A percentile compares a stretch with the other conserved stretches of the same genome.
These are phyloP conservation scores for Mycosphaerella sp. DNA, from an alignment of 2,329 filamentous ascomycete species.

Conservation along the genomic window DNA sequence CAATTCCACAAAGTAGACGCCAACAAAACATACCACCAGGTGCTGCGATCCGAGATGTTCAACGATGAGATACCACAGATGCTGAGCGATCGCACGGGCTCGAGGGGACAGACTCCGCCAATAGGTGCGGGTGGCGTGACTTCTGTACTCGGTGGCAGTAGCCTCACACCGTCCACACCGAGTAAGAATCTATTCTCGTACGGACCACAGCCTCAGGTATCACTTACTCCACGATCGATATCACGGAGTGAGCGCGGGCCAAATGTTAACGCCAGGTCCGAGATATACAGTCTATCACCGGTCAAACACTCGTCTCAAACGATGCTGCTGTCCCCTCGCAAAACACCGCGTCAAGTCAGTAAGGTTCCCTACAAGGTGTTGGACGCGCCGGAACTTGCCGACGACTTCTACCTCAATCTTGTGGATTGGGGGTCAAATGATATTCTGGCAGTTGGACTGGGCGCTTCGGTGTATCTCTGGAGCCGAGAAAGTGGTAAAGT, in stretches of 20 bases:
- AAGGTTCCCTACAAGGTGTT: constrained; percentile 98
- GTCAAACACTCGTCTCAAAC: constrained; percentile 89
- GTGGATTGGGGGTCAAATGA: constrained; percentile 98
- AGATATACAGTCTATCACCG: constrained; percentile 92
- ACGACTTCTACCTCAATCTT: constrained; percentile 96
- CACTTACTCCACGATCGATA: constrained; percentile 60
- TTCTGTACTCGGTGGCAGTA: constrained; percentile 60
- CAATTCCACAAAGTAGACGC: constrained; percentile 96
- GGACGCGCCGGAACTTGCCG: constrained; percentile 89
- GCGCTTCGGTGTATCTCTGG: constrained; percentile 97
- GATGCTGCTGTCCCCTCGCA: constrained; percentile 83
- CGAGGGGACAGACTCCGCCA: constrained; percentile 66
- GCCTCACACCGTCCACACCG: constrained; percentile 84
- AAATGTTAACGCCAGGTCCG: constrained; percentile 81
- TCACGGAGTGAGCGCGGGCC: constrained; percentile 73
- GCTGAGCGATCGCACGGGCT: constrained; percentile 54
- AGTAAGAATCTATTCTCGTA: constrained; percentile 90
- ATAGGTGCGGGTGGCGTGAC: constrained; percentile 57
- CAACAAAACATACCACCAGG: constrained; percentile 81
- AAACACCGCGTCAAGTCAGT: constrained; percentile 81
- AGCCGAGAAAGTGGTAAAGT: constrained; percentile 87
- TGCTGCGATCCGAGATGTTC: constrained; percentile 88
- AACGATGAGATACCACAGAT: constrained; percentile 81
- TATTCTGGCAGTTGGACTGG: constrained; percentile 84
- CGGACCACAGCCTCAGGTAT: constrained; percentile 79